Evolutionary conservation across 306 rosid genomes (phyloP).

Genomic region (Cicer bijugum): DNA sequence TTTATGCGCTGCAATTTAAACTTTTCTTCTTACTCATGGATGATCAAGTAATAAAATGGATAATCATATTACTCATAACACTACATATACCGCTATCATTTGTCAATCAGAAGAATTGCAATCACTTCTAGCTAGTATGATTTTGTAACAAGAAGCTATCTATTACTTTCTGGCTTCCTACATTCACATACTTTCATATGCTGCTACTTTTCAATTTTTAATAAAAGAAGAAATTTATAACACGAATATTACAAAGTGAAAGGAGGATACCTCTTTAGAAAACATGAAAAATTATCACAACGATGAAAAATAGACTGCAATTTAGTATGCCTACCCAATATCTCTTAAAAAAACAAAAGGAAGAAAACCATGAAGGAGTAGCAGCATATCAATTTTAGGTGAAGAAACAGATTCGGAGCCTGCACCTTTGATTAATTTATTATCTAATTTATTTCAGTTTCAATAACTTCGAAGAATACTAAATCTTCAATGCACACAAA

Average conservation of each 20-base stretch:
- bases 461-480: slow-evolving; percentile 21
- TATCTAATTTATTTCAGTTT: background rate
- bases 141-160: background rate
- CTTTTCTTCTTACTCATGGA: background rate
- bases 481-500: background rate
- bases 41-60: background rate
- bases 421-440: background rate
- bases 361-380: background rate
- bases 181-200: background rate
- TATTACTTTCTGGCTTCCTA: background rate
- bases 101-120: background rate
- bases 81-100: too few species aligned
- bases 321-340: background rate
- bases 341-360: background rate
- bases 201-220: background rate
- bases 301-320: background rate
- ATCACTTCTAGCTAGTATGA: background rate
- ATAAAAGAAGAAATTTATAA: too few species aligned
- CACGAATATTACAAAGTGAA: background rate
- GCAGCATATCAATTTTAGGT: background rate
- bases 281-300: background rate
- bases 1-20: background rate
- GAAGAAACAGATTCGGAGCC: background rate
- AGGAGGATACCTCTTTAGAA: too few species aligned
- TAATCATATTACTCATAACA: background rate